A percentile compares a stretch with the other conserved stretches of the same genome.
Conservation (phyloP, 2,329 filamentous ascomycete species). For the Monosporascus ibericus region DNA sequence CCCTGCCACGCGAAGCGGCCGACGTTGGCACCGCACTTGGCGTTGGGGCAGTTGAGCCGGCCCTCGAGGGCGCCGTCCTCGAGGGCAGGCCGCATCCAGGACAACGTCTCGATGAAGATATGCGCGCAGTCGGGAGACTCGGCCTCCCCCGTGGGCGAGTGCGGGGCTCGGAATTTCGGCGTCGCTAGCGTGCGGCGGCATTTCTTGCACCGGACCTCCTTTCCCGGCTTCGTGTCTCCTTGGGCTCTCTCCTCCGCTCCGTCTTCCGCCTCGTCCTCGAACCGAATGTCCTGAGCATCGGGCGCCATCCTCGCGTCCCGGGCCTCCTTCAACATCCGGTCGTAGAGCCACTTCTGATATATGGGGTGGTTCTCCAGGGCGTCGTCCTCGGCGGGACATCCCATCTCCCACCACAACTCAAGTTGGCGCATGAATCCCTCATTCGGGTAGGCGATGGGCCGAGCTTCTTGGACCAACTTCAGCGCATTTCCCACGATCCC, state of each 20-base stretch:
- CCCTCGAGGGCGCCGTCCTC: constrained; percentile 78
- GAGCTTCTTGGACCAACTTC: constrained; percentile 59
- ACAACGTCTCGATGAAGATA: constrained; percentile 84
- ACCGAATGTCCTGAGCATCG: constrained; percentile 67
- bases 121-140: constrained; percentile 59
- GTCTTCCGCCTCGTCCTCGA: constrained; percentile 63
- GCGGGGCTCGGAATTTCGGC: constrained; percentile 58
- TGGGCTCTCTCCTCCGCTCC: constrained; percentile 42
- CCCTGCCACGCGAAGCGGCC: constrained; percentile 97
- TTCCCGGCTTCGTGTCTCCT: constrained; percentile 21
- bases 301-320: constrained; percentile 74
- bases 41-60: constrained; percentile 73
- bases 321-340: constrained; percentile 47
- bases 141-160: constrained; percentile 35
- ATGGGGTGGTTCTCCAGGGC: constrained; percentile 58
- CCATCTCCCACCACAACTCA: constrained; percentile 81
- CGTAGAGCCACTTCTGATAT: constrained; percentile 69
- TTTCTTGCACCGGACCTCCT: constrained; percentile 80
- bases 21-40: constrained; percentile 72
- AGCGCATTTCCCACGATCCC: constrained; percentile 58
- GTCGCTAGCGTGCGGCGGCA: constrained; percentile 65
- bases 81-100: constrained; percentile 87
- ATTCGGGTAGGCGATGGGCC: constrained; percentile 83
- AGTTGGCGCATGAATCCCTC: constrained; percentile 87
- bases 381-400: constrained; percentile 58